Evolutionary conservation across 371 early-diverging fungal genomes (phyloP).

Genomic region (Mortierella sp.): DNA sequence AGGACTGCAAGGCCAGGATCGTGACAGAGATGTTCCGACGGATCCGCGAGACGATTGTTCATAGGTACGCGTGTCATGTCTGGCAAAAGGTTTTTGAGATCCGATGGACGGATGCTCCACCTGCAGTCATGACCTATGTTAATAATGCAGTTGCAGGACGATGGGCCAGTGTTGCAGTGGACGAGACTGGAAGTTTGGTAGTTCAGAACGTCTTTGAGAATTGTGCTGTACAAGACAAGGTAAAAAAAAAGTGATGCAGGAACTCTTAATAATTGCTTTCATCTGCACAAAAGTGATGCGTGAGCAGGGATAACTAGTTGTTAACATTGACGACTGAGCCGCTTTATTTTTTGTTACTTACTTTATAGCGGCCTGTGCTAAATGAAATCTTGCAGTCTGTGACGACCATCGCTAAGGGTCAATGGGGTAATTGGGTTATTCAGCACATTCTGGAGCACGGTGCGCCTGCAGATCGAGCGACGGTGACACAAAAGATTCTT

Average conservation of each 20-base stretch:
- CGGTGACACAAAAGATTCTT: slow-evolving; percentile 62
- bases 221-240: slow-evolving; percentile 70
- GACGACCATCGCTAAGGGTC: slow-evolving; percentile 73
- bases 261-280: too few relatives aligned
- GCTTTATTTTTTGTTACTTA: background rate
- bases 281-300: too few relatives aligned
- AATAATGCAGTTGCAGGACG: slow-evolving; percentile 66
- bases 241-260: too few relatives aligned
- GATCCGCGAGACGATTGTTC: slow-evolving; percentile 78
- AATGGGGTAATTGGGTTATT: slow-evolving; percentile 87
- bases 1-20: slow-evolving; percentile 65
- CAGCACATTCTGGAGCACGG: slow-evolving; percentile 82
- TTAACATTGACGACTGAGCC: too few relatives aligned
- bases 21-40: slow-evolving; percentile 71
- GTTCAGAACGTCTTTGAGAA: slow-evolving; percentile 88
- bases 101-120: slow-evolving; percentile 65
- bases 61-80: slow-evolving; percentile 84
- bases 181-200: slow-evolving; percentile 83
- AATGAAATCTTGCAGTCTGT: slow-evolving; percentile 70
- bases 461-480: slow-evolving; percentile 60
- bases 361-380: slow-evolving; percentile 61
- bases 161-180: slow-evolving; percentile 79
- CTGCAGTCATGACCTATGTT: slow-evolving; percentile 69
- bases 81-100: slow-evolving; percentile 85
- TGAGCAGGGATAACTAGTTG: too few relatives aligned